A percentile compares a stretch with the other conserved stretches of the same genome.
phyloP scores from a whole-genome alignment of 257 asterid species.

The Scutellaria galericulata region DNA sequence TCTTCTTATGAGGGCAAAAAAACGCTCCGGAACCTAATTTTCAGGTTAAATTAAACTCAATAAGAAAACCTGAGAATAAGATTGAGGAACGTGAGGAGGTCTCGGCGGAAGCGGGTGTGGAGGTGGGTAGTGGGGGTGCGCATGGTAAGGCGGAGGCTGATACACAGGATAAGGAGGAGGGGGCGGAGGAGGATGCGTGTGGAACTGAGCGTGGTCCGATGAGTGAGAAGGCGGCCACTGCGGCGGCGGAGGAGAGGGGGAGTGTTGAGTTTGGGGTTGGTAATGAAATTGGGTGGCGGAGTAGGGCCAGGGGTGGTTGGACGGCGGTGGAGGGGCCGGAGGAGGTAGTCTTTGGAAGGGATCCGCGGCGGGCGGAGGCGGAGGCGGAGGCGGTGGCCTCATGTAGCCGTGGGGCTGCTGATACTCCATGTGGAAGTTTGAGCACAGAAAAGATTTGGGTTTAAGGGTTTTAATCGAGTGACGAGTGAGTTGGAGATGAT shows the following conservation, averaged over 20 bases:
- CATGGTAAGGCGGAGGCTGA: slow-evolving; percentile 54
- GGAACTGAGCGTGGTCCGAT: slow-evolving; percentile 48
- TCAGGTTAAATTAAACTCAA: background rate
- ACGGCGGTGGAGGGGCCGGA: slow-evolving; percentile 45
- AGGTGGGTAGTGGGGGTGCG: slow-evolving; percentile 58
- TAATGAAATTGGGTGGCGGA: slow-evolving; percentile 68
- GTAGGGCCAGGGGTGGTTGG: slow-evolving; percentile 57
- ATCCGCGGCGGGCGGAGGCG: slow-evolving; percentile 59
- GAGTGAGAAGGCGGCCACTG: slow-evolving; percentile 53
- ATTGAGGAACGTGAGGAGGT: slow-evolving; percentile 57
- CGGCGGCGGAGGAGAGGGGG: slow-evolving; percentile 67
- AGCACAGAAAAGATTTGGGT: slow-evolving; percentile 26
- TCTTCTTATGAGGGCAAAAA: background rate
- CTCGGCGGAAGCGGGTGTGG: slow-evolving; percentile 64
- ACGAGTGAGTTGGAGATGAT: background rate
- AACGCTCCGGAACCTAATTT: background rate
- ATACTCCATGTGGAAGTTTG: slow-evolving; percentile 51
- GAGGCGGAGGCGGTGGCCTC: slow-evolving; percentile 55
- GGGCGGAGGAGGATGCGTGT: slow-evolving; percentile 45
- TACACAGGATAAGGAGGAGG: slow-evolving; percentile 57
- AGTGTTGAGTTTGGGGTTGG: slow-evolving; percentile 61
- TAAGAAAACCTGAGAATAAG: slow-evolving; percentile 57
- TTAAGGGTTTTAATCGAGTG: slow-evolving; percentile 46
- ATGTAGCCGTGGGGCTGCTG: slow-evolving; percentile 65
- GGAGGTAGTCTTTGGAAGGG: slow-evolving; percentile 63